These are phyloP conservation scores for Apostasia ramifera DNA, from an alignment of 106 monocot genomes.

Conservation along the genomic window DNA sequence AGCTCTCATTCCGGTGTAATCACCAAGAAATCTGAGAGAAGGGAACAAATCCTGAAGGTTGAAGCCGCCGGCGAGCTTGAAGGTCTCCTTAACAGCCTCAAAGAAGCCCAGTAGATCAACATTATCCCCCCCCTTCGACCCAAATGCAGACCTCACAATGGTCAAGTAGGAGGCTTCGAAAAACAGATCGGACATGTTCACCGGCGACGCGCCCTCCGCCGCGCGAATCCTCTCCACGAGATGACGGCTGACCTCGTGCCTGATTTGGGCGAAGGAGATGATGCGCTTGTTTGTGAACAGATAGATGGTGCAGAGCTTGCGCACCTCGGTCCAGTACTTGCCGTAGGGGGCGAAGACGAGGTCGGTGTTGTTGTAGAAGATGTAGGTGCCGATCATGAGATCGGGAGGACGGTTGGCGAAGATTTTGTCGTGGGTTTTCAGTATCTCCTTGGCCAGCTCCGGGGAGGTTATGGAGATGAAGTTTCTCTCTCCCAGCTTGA, in stretches of 20 bases:
- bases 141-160: background rate
- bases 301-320: constrained; percentile 1
- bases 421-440: constrained; percentile 4
- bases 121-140: background rate
- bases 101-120: background rate
- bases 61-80: background rate
- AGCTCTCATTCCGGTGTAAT: background rate
- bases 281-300: background rate
- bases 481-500: constrained; percentile 5
- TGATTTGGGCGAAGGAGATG: background rate
- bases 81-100: background rate
- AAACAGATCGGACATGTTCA: background rate
- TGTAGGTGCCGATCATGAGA: background rate
- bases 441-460: background rate
- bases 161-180: no score
- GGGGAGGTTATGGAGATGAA: constrained; percentile 6
- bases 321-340: background rate
- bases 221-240: background rate
- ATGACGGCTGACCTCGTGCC: background rate
- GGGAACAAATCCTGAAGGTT: background rate
- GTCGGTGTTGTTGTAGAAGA: background rate
- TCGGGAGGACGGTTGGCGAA: background rate
- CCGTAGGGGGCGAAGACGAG: constrained; percentile 3
- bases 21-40: background rate
- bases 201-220: background rate